Base-by-base conservation (phyloP, 805 yeast species). In the Barnettozyma sucrosica region DNA sequence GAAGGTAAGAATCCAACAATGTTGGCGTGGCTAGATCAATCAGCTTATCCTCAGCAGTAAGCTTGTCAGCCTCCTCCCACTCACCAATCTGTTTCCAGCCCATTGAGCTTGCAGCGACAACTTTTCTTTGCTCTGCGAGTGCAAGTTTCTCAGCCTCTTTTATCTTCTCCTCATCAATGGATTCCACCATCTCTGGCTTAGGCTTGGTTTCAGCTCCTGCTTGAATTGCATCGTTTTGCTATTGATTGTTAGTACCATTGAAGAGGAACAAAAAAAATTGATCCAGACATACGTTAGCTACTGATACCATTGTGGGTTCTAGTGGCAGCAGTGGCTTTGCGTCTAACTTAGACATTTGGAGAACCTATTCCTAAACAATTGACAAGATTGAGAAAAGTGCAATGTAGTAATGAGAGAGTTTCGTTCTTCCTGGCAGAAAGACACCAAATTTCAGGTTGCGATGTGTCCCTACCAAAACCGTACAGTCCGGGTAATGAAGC, bases 61-160 rank as follows among this genome's bases (percentile, higher is more conserved):
- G 69, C 2, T 69, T 68, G 63, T 85, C 90, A 37, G 76, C 75
- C 49, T 80, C 80, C 60, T 82, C 86, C 84, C 89, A 92, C 18
- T 89, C 86, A 9, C 93, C 92, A 45, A 87, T 89, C 65, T 90
- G 96, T 63, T 84, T 87, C 98, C 98, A 92, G 30, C 98, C 98
- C 43, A 87, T 78, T 59, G 77, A 85, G 3, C 92, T 79, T 24
- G 86, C 85, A 47, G 74, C 80, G 43, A 78, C 79, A 3, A 83
- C 66, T 34, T 67, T 63, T 62, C 88, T 64, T 39, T 62, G 61
- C 7, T 50, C 53, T 30, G 54, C 56, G 34, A 49, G 40, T 3
- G 63, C 66, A 19, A 53, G 43, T 34, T 53, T 55, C 36, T 59
- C 65, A 36, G 65, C 63, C 45, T 54, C 55, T 37, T 51, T 51